Conservation (phyloP, 2,329 filamentous ascomycete genomes). For the Ilyonectria sp. region DNA sequence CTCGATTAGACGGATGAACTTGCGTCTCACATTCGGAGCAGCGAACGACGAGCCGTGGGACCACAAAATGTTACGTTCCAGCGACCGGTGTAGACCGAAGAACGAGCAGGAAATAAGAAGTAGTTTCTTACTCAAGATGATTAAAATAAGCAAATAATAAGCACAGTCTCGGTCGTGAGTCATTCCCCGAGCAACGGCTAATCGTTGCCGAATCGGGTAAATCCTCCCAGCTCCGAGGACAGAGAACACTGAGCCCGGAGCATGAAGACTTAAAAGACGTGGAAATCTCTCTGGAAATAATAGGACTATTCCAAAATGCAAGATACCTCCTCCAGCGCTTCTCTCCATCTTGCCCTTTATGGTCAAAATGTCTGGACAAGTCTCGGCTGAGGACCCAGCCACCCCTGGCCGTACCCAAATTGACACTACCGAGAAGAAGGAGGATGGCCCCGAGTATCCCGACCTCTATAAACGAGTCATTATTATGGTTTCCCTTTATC, state of each 20-base stretch:
- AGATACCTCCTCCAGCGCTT: neutral
- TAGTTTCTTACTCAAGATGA: neutral
- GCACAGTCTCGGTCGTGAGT: neutral
- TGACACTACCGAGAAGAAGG: neutral
- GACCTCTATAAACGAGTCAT: constrained; percentile 45
- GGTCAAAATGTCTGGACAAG: neutral
- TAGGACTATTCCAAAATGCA: neutral
- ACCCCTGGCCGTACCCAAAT: neutral
- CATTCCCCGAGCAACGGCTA: neutral
- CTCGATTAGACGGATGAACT: no score
- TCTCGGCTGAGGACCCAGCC: constrained; percentile 12
- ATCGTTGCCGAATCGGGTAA: neutral
- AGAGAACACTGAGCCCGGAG: neutral
- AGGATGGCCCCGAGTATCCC: constrained; percentile 34
- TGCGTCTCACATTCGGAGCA: no score
- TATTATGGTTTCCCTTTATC: constrained; percentile 55
- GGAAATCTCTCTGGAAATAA: neutral
- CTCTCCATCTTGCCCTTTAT: neutral
- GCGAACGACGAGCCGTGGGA: no score
- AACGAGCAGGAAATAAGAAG: no score
- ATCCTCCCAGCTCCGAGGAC: neutral
- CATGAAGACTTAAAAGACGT: neutral
- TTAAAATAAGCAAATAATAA: neutral
- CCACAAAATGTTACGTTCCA: no score
- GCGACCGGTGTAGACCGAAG: no score